A percentile compares a stretch with the other conserved stretches of the same genome.
Conservation (phyloP, 441 rosid species). For the Pelargonium citronellum region DNA sequence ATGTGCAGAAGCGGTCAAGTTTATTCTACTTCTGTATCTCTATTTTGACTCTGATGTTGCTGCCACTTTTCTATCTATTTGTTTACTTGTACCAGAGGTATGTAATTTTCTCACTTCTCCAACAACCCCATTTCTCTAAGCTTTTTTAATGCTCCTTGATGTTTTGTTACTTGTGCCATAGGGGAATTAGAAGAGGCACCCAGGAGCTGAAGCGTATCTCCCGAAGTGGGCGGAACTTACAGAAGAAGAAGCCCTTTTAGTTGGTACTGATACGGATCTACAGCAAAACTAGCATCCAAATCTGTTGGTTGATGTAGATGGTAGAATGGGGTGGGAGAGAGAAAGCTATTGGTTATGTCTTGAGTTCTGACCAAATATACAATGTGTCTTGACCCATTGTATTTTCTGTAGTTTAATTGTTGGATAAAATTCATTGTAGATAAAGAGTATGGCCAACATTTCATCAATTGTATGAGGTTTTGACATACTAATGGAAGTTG, state of each 20-base stretch:
- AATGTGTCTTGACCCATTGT: slow-evolving; percentile 1
- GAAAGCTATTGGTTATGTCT: not conserved
- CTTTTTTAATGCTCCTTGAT: slow-evolving; percentile 9
- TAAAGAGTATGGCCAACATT: not conserved
- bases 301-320: not conserved
- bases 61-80: slow-evolving; percentile 40
- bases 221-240: slow-evolving; percentile 19
- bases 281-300: not conserved
- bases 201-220: slow-evolving; percentile 41
- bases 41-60: slow-evolving; percentile 33
- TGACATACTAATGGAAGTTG: not conserved
- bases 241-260: slow-evolving; percentile 47
- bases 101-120: slow-evolving; percentile 9
- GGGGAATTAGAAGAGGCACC: slow-evolving; percentile 41
- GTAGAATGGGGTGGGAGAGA: not conserved
- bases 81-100: slow-evolving; percentile 50
- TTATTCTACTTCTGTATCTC: slow-evolving; percentile 28
- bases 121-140: not conserved
- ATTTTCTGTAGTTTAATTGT: not conserved
- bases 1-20: slow-evolving; percentile 34
- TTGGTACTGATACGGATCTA: not conserved
- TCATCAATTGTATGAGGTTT: not conserved
- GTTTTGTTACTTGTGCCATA: slow-evolving; percentile 18
- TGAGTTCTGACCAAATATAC: not conserved
- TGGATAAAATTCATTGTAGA: not conserved